Conservation (phyloP, 441 rosid genomes). For the Arabidopsis hybrid region DNA sequence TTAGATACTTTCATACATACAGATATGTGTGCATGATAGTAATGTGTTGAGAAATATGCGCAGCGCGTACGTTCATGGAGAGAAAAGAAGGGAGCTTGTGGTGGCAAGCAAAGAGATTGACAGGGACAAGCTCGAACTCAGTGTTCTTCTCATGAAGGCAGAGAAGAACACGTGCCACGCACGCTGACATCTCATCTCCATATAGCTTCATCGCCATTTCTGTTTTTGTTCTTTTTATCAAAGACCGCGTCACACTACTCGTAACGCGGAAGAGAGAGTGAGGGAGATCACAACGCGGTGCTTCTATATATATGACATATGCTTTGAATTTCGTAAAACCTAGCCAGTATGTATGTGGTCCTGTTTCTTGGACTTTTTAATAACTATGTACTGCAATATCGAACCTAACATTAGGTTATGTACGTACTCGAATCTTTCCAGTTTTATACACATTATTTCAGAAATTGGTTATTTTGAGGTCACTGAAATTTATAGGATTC, state of each 20-base stretch:
- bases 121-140: slow-evolving; percentile 70
- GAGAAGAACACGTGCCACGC: slow-evolving; percentile 62
- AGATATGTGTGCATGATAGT: neutral
- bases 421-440: slow-evolving; percentile 30
- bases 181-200: slow-evolving; percentile 62
- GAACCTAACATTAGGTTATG: slow-evolving; percentile 1
- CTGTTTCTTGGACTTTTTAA: slow-evolving; percentile 15
- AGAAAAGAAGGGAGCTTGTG: slow-evolving; percentile 66
- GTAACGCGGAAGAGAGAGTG: slow-evolving; percentile 27
- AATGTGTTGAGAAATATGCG: neutral
- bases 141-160: slow-evolving; percentile 69
- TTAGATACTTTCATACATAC: too few relatives aligned
- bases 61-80: slow-evolving; percentile 58
- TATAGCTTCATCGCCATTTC: slow-evolving; percentile 65
- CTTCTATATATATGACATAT: slow-evolving; percentile 20
- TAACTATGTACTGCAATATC: neutral
- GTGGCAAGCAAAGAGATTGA: slow-evolving; percentile 63
- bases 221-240: neutral
- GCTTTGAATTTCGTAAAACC: neutral
- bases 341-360: slow-evolving; percentile 19
- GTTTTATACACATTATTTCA: slow-evolving; percentile 7
- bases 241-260: neutral
- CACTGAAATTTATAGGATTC: slow-evolving; percentile 33
- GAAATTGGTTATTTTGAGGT: slow-evolving; percentile 12
- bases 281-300: neutral